Base-by-base conservation (phyloP, 192 early-diverging fungal species). In the Umbelopsis sp. region DNA sequence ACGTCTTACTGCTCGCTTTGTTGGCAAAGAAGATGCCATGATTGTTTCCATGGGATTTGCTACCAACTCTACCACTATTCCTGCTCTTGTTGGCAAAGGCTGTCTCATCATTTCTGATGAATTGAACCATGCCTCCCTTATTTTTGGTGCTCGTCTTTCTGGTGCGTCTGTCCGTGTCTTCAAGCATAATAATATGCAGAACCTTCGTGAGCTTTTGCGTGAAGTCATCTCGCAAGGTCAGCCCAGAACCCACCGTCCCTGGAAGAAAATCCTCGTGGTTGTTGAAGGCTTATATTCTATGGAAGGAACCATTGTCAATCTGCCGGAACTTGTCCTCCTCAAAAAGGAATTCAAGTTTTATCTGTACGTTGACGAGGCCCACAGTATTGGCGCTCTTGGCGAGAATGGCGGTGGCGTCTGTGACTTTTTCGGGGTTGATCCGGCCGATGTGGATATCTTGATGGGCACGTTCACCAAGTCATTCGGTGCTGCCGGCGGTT, bases 401-500 rank as follows among this genome's bases (percentile, higher is more conserved):
- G 90, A 91, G 67, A 90, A 92, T 65, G 94, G 95, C 18, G 89
- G 95, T 33, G 94, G 94, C 37, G 85, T 95, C 51, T 95, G 94
- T 81, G 95, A 97, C 81, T 93, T 92, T 74, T 94, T 87, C 78
- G 91, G 90, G 44, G 81, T 95, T 4, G 92, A 94, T 73, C 92
- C 94, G 18, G 82, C 78, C 49, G 85, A 93, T 25, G 88, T 95
- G n/a, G 95, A 97, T 74, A 82, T 95, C 66, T 77, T 92, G 41
- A 95, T 97, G 95, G 95, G 94, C 35, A 95, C 94, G 8, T 95
- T 95, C 69, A 95, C 94, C 37, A 95, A 97, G 78, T 91, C 89
- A 58, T 95, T 97, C 87, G 95, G 94, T 52, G 91, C 93, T 46
- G 93, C 95, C n/a, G 95, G 95, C 61, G 95, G 95, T 21, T 96